phyloP scores from a whole-genome alignment of 139 green algal genomes.

The Astrephomene gubernaculifera region DNA sequence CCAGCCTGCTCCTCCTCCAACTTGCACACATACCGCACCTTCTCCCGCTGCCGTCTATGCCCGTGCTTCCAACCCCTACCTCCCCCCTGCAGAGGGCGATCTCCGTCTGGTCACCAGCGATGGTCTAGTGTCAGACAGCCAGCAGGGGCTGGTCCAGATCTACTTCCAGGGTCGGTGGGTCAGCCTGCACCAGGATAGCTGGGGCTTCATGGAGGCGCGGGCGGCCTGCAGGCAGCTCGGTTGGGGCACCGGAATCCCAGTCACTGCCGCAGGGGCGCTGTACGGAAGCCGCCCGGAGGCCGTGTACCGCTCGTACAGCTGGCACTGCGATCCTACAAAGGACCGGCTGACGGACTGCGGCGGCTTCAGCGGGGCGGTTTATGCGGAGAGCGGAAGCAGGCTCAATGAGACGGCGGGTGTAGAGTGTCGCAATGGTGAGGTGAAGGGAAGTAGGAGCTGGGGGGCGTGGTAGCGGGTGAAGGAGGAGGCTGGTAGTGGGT shows the following conservation, averaged over 20 bases:
- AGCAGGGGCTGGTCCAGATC: not conserved
- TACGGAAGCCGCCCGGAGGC: not conserved
- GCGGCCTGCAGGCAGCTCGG: conserved; percentile 6
- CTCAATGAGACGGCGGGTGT: not conserved
- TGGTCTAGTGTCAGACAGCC: not conserved
- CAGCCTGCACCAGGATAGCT: not conserved
- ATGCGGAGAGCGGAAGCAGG: not conserved
- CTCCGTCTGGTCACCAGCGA: not conserved
- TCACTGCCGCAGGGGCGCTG: not conserved
- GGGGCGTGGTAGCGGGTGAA: not conserved
- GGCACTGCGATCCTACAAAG: not conserved
- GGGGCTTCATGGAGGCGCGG: not conserved
- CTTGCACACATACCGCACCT: not conserved
- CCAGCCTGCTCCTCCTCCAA: not conserved
- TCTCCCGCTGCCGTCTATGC: too few relatives aligned
- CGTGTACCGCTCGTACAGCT: not conserved
- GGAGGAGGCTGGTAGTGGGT: too few relatives aligned
- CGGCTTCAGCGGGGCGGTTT: not conserved
- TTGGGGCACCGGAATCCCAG: not conserved
- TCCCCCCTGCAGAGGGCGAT: not conserved
- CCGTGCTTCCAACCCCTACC: not conserved
- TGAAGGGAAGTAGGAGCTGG: not conserved
- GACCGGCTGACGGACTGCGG: not conserved
- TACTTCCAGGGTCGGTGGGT: not conserved
- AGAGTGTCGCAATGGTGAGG: conserved; percentile 9